Conservation (phyloP, 2,329 filamentous ascomycete species). For the Ophiostoma montium region DNA sequence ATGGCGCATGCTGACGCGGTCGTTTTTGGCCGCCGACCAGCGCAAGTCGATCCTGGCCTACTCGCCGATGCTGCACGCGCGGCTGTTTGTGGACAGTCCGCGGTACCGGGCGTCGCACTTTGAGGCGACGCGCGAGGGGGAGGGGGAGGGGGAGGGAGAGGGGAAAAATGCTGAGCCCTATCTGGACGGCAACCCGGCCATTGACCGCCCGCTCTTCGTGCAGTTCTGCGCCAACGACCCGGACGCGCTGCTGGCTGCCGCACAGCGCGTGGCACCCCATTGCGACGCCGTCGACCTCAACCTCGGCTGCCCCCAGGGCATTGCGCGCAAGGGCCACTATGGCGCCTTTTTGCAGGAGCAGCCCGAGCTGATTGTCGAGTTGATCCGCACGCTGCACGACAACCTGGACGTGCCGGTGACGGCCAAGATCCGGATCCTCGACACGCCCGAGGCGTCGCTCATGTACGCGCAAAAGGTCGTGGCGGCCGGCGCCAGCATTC, state of each 20-base stretch:
- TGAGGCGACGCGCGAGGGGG: conserved; percentile 36
- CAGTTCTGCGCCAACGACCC: conserved; percentile 92
- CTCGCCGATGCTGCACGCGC: conserved; percentile 91
- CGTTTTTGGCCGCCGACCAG: conserved; percentile 60
- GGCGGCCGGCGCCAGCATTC: conserved; percentile 75
- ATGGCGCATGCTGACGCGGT: conserved; percentile 92
- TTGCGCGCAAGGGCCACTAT: conserved; percentile 80
- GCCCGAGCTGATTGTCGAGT: conserved; percentile 63
- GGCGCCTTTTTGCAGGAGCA: conserved; percentile 93
- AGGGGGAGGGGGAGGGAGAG: conserved; percentile 20
- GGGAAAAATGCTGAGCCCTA: conserved; percentile 14
- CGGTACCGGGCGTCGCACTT: conserved; percentile 73
- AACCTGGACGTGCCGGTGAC: conserved; percentile 75
- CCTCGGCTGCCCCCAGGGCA: conserved; percentile 89
- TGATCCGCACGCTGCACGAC: conserved; percentile 72
- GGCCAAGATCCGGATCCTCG: conserved; percentile 84
- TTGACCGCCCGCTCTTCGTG: conserved; percentile 84
- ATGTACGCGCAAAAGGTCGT: conserved; percentile 82
- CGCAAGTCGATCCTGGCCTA: conserved; percentile 65
- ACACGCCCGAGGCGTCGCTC: conserved; percentile 73
- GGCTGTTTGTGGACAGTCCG: conserved; percentile 63
- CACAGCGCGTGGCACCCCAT: conserved; percentile 63
- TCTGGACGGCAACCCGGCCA: conserved; percentile 72
- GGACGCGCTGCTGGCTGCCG: conserved; percentile 65
- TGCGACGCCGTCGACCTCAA: conserved; percentile 96